Percentiles rank a stretch among this genome's conserved stretches.
Evolutionary conservation across 2,329 filamentous ascomycete species (phyloP).

Genomic region (Aspergillus aculeatinus): DNA sequence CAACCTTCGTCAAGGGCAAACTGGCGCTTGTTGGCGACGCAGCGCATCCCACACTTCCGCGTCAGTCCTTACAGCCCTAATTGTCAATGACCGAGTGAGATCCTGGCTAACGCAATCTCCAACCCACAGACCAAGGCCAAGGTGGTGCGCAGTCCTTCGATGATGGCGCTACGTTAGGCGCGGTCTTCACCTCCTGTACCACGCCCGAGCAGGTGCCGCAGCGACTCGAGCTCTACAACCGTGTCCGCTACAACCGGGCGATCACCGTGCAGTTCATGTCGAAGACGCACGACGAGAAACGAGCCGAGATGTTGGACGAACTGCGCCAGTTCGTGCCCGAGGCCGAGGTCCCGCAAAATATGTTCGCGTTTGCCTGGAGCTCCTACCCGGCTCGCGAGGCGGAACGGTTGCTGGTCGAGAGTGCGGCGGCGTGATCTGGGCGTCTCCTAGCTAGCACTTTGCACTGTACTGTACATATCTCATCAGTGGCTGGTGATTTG

Average conservation of each 20-base stretch:
- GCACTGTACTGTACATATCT: too few species aligned
- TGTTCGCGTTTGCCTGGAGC: slow-evolving; percentile 12
- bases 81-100: neutral
- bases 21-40: slow-evolving; percentile 23
- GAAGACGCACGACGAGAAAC: slow-evolving; percentile 12
- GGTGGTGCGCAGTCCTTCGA: slow-evolving; percentile 40
- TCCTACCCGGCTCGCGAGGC: slow-evolving; percentile 12
- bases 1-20: slow-evolving; percentile 18
- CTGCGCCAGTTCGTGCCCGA: slow-evolving; percentile 15
- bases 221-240: slow-evolving; percentile 21
- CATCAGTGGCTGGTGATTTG: too few species aligned
- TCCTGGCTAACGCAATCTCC: slow-evolving; percentile 8
- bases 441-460: too few species aligned
- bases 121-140: slow-evolving; percentile 38
- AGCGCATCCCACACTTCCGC: slow-evolving; percentile 22
- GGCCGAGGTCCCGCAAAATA: slow-evolving; percentile 12
- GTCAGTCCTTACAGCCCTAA: neutral
- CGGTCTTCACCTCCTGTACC: slow-evolving; percentile 26
- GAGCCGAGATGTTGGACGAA: slow-evolving; percentile 15
- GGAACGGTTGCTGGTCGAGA: neutral
- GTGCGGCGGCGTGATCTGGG: neutral
- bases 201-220: slow-evolving; percentile 8
- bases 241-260: slow-evolving; percentile 15
- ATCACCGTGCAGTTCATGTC: slow-evolving; percentile 26
- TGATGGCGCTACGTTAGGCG: slow-evolving; percentile 37